These are phyloP conservation scores for Calvatia gigantea DNA, from an alignment of 768 basidiomycete genomes.

Conservation along the genomic window DNA sequence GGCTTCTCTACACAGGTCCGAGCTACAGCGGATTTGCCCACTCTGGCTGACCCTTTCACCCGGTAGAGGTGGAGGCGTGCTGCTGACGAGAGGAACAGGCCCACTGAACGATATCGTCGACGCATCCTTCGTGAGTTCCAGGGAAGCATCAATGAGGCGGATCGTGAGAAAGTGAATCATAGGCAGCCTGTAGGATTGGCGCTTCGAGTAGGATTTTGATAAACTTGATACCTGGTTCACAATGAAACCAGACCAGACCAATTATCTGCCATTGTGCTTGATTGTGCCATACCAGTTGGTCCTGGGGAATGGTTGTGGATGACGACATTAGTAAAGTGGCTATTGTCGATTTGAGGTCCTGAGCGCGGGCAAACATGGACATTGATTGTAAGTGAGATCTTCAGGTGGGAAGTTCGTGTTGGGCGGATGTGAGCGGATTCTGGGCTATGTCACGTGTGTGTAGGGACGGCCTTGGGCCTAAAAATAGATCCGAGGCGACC, in stretches of 20 bases:
- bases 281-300: background rate
- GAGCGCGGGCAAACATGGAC: too few relatives aligned
- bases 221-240: background rate
- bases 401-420: too few relatives aligned
- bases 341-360: too few relatives aligned
- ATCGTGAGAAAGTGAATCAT: background rate
- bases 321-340: too few relatives aligned
- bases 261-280: background rate
- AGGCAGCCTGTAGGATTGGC: background rate
- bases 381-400: too few relatives aligned
- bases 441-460: too few relatives aligned
- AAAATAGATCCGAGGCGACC: too few relatives aligned
- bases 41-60: background rate
- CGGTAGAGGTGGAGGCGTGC: background rate
- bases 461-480: too few relatives aligned
- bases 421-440: too few relatives aligned
- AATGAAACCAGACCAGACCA: background rate
- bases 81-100: background rate
- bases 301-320: too few relatives aligned
- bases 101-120: constrained; percentile 7
- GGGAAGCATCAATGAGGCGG: background rate
- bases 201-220: background rate
- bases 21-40: constrained; percentile 1
- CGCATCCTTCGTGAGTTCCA: constrained; percentile 1
- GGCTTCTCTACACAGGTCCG: constrained; percentile 1